Base-by-base conservation (phyloP, 2,329 filamentous ascomycete species). In the Emmonsia crescens region DNA sequence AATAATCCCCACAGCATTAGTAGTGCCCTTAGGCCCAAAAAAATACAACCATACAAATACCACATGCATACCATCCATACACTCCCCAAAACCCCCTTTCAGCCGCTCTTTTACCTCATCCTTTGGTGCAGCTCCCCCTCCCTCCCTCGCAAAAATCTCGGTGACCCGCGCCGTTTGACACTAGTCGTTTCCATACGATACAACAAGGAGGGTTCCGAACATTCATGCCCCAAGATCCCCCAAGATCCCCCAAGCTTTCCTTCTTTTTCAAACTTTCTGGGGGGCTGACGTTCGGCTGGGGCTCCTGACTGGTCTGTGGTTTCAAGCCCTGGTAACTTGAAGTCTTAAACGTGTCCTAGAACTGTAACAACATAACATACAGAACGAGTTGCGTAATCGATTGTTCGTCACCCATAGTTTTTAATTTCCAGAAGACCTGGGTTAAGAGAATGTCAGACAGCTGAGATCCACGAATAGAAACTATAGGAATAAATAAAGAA, bases 171-270 rank as follows among this genome's bases (percentile, higher is more conserved):
- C 40, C 5, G 56, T 46, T 27, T 57, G 27, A 16, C 27, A 40
- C 56, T 57, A 33, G 56, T 40, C 9, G 19, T 57, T 57, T 44
- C 40, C 56, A 57, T 57, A 57, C 56, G 12, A 46, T 57, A 57
- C 56, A 10, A 12, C 27, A 14, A n/a, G n/a, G n/a, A n/a, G n/a
- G n/a, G n/a, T n/a, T n/a, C n/a, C n/a, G n/a, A n/a, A n/a, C n/a
- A n/a, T n/a, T n/a, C 10, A 29, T 14, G 12, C n/a, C n/a, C 44
- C n/a, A 46, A 8, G n/a, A 46, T 5, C 24, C 46, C 24, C 46
- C 24, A 27, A 29, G 12, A 31, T 19, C 5, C 49, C 14, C 24
- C 16, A 10, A n/a, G n/a, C n/a, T n/a, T n/a, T n/a, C n/a, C n/a
- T n/a, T n/a, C n/a, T n/a, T n/a, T n/a, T n/a, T n/a, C n/a, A n/a